phyloP scores from a whole-genome alignment of 345 rosid species.

The Rhodamnia rubescens region DNA sequence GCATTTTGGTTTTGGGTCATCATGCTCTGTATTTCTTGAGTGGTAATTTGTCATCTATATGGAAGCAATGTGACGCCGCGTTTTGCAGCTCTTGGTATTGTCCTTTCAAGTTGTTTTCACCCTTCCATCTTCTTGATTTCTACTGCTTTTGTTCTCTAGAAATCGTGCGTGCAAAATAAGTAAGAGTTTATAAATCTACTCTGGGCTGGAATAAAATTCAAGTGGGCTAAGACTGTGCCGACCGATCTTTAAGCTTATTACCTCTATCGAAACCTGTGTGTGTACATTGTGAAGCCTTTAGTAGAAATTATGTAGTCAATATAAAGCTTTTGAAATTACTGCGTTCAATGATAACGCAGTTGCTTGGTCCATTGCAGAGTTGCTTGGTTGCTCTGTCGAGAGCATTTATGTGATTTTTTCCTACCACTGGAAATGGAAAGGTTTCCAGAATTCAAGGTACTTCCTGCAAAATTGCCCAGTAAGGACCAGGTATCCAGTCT shows the following conservation, averaged over 20 bases:
- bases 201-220: neutral
- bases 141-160: neutral
- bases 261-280: neutral
- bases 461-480: slow-evolving; percentile 40
- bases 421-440: slow-evolving; percentile 46
- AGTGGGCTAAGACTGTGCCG: neutral
- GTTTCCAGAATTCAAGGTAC: slow-evolving; percentile 39
- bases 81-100: neutral
- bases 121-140: neutral
- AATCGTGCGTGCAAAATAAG: neutral
- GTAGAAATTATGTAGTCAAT: neutral
- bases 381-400: neutral
- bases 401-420: slow-evolving; percentile 21
- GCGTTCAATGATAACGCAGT: neutral
- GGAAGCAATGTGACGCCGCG: neutral
- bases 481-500: slow-evolving; percentile 29
- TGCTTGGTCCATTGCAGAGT: slow-evolving; percentile 19
- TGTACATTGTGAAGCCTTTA: neutral
- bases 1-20: neutral
- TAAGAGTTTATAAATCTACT: neutral
- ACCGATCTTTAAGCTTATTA: neutral
- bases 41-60: neutral
- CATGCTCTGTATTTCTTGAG: neutral
- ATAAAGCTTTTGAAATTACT: neutral
- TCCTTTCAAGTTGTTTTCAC: neutral